Evolutionary conservation across 305 asterid species (phyloP).

Genomic region (Fraxinus dipetala): DNA sequence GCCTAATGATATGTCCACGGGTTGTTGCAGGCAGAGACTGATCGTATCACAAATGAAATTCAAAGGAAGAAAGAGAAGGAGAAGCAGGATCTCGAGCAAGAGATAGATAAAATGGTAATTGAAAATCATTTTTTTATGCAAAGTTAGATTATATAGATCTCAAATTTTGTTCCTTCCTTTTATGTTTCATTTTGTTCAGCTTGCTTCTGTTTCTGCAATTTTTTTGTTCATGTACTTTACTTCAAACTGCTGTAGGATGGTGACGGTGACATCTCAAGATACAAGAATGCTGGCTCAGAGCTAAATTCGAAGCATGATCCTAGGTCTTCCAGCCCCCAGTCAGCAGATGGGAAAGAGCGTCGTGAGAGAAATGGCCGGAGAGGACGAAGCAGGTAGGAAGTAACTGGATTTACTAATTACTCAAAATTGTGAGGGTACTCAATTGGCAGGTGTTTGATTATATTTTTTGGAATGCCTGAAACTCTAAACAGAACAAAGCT

Average conservation of each 20-base stretch:
- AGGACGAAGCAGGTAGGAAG: constrained; percentile 55
- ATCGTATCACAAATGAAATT: constrained; percentile 71
- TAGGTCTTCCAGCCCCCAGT: constrained; percentile 31
- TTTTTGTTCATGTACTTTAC: constrained; percentile 96
- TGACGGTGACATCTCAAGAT: constrained; percentile 45
- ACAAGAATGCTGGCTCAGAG: constrained; percentile 39
- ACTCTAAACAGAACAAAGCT: neutral
- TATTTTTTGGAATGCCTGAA: neutral
- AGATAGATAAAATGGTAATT: constrained; percentile 66
- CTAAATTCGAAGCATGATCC: constrained; percentile 42
- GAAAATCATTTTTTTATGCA: constrained; percentile 43
- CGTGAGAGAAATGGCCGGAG: constrained; percentile 55
- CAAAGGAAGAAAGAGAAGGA: constrained; percentile 78
- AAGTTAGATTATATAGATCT: constrained; percentile 35
- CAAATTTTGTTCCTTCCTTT: constrained; percentile 41
- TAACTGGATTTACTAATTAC: constrained; percentile 5
- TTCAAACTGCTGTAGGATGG: constrained; percentile 98
- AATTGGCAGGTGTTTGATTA: constrained; percentile 2
- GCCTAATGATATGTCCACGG: constrained; percentile 11
- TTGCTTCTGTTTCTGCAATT: constrained; percentile 90
- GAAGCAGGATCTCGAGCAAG: constrained; percentile 58
- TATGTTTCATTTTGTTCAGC: constrained; percentile 74
- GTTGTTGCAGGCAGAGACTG: constrained; percentile 73
- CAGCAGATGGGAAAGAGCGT: constrained; percentile 47
- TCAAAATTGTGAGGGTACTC: neutral